A percentile compares a stretch with the other conserved stretches of the same genome.
phyloP scores from a whole-genome alignment of 495 filamentous ascomycete genomes.

The Penicillium tannophilum region DNA sequence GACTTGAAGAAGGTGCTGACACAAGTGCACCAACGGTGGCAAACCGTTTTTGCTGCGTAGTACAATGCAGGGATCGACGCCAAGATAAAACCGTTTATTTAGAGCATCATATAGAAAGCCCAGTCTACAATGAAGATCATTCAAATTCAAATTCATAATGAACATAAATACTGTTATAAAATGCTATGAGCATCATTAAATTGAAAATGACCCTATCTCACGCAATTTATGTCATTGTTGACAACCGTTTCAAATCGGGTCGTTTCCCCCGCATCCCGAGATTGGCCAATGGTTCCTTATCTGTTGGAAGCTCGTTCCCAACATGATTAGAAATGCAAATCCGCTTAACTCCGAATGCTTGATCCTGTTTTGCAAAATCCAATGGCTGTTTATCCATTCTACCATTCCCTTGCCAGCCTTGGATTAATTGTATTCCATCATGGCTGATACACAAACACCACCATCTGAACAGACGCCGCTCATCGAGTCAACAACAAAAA shows the following conservation, averaged over 20 bases:
- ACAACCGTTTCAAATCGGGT: neutral
- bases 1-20: slow-evolving; percentile 27
- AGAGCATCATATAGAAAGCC: neutral
- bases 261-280: neutral
- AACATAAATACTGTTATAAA: neutral
- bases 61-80: neutral
- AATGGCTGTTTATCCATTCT: slow-evolving; percentile 2
- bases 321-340: slow-evolving; percentile 25
- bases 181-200: neutral
- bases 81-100: neutral
- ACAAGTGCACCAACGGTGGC: slow-evolving; percentile 20
- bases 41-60: slow-evolving; percentile 26
- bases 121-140: neutral
- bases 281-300: neutral
- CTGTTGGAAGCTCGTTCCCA: neutral
- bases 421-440: neutral
- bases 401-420: neutral
- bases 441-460: slow-evolving; percentile 23
- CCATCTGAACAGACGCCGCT: slow-evolving; percentile 35
- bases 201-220: neutral
- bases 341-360: slow-evolving; percentile 15
- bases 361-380: neutral
- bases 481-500: slow-evolving; percentile 9
- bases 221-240: neutral
- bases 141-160: too few relatives aligned